phyloP scores from a whole-genome alignment of 495 filamentous ascomycete genomes.

The Sordaria brevicollis region DNA sequence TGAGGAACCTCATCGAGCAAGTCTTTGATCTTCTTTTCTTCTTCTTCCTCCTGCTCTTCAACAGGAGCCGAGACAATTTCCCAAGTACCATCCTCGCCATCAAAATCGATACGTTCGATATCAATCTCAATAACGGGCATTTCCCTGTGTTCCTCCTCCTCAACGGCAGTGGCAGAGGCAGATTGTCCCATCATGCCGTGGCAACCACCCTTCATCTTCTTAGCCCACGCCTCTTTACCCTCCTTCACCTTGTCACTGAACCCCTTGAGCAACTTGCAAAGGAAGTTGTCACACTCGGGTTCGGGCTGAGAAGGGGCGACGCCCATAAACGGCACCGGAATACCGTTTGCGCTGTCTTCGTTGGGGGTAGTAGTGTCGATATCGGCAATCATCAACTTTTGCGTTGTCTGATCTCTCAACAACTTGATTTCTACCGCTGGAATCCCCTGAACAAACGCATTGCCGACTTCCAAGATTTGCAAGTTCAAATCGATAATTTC shows the following conservation, averaged over 20 bases:
- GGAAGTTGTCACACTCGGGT: constrained; percentile 30
- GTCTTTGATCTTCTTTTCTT: neutral
- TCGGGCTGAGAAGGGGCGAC: neutral
- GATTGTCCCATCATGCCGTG: neutral
- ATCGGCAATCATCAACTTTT: constrained; percentile 31
- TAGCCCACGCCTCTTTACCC: constrained; percentile 12
- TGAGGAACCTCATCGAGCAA: neutral
- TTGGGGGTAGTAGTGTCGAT: constrained; percentile 18
- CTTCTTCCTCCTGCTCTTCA: neutral
- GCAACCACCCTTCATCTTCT: neutral
- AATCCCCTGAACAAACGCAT: constrained; percentile 32
- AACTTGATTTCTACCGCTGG: constrained; percentile 35
- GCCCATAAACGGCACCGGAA: neutral
- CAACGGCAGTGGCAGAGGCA: too few species aligned
- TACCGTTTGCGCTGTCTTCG: constrained; percentile 7
- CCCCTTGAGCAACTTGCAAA: constrained; percentile 38
- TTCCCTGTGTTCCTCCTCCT: neutral
- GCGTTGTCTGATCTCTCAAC: constrained; percentile 26
- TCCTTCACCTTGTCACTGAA: constrained; percentile 27
- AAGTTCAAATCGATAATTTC: constrained; percentile 35
- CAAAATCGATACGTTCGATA: neutral
- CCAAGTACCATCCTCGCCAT: neutral
- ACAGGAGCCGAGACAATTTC: neutral
- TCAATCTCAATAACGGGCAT: neutral
- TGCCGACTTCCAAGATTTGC: constrained; percentile 41